Conservation (phyloP, 2,329 filamentous ascomycete genomes). For the Fusarium buharicum region DNA sequence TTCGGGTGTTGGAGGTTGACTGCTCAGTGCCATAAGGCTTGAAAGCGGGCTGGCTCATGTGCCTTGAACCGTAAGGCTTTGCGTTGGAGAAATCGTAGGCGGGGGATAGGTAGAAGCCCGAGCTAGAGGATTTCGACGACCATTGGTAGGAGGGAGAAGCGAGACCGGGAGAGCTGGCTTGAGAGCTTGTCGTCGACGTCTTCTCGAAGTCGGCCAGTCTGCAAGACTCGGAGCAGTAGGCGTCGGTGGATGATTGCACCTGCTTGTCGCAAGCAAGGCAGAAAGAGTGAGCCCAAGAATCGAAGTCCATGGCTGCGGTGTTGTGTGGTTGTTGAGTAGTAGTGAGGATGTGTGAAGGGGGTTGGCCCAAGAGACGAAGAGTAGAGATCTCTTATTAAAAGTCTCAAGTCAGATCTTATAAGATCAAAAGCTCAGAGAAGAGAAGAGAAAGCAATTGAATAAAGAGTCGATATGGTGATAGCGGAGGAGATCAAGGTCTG, state of each 20-base stretch:
- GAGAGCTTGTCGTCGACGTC: constrained; percentile 67
- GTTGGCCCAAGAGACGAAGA: constrained; percentile 26
- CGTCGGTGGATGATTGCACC: constrained; percentile 77
- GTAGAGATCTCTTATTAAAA: constrained; percentile 12
- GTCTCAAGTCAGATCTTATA: constrained; percentile 30
- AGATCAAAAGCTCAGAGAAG: constrained; percentile 28
- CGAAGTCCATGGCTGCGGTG: constrained; percentile 62
- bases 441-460: constrained; percentile 39
- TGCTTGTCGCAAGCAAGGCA: constrained; percentile 90
- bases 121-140: constrained; percentile 50
- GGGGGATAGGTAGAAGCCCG: constrained; percentile 75
- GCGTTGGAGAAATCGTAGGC: constrained; percentile 78
- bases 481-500: constrained; percentile 33
- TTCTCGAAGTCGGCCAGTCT: constrained; percentile 87
- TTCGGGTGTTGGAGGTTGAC: constrained; percentile 49
- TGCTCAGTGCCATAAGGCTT: constrained; percentile 40
- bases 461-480: constrained; percentile 37
- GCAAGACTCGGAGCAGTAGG: constrained; percentile 94
- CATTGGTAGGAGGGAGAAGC: constrained; percentile 63
- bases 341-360: constrained; percentile 15
- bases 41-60: constrained; percentile 49
- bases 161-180: constrained; percentile 67
- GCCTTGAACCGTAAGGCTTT: constrained; percentile 65
- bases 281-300: constrained; percentile 87
- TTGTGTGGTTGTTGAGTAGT: constrained; percentile 22